Conservation (phyloP, 371 early-diverging fungal genomes). For the Entomophthora muscae region DNA sequence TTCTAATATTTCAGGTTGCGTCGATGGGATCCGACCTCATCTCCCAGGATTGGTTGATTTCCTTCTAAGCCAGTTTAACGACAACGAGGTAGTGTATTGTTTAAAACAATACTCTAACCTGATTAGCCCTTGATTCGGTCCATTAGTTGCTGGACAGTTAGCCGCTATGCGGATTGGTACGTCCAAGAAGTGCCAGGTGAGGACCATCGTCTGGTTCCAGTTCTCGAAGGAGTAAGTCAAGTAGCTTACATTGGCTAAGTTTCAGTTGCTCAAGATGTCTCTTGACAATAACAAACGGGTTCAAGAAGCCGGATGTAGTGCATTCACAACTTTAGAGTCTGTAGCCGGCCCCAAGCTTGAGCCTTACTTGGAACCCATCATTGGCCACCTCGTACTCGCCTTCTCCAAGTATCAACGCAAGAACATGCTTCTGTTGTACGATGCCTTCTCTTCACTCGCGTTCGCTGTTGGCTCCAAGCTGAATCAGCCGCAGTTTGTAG, state of each 20-base stretch:
- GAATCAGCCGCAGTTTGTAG: conserved; percentile 50
- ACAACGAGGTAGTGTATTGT: conserved; percentile 39
- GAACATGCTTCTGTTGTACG: conserved; percentile 78
- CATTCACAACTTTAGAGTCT: conserved; percentile 83
- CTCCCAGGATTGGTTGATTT: conserved; percentile 71
- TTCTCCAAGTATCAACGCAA: conserved; percentile 72
- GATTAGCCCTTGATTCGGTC: conserved; percentile 70
- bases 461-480: conserved; percentile 70
- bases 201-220: conserved; percentile 53
- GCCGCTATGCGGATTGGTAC: conserved; percentile 81
- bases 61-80: conserved; percentile 54
- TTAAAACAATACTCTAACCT: not conserved
- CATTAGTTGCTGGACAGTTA: conserved; percentile 95
- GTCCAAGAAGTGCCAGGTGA: conserved; percentile 34
- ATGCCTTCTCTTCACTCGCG: conserved; percentile 84
- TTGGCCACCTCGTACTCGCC: conserved; percentile 52
- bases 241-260: not conserved
- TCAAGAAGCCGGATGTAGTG: conserved; percentile 89
- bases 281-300: conserved; percentile 85
- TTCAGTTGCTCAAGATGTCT: conserved; percentile 42
- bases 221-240: conserved; percentile 45
- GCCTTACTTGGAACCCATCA: conserved; percentile 68
- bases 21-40: conserved; percentile 71
- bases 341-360: conserved; percentile 53
- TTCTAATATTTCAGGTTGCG: conserved; percentile 23